Base-by-base conservation (phyloP, 805 yeast genomes). In the Candida takata region DNA sequence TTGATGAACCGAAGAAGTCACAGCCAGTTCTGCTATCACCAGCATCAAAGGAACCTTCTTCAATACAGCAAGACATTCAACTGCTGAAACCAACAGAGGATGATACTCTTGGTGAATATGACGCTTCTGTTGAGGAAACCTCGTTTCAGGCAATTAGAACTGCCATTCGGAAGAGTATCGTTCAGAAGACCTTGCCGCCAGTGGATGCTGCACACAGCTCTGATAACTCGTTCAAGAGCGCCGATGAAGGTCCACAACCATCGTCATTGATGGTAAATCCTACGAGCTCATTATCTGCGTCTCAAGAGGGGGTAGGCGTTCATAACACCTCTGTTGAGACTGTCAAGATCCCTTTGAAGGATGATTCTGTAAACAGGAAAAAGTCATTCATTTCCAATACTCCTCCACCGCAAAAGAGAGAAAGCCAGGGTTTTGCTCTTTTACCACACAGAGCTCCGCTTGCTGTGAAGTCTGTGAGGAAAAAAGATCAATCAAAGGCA, bases 121-220 rank as follows among this genome's bases (percentile, higher is more conserved):
- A 48, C 21, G 45, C 47, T 8, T 47, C 53, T 6, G 35, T 39
- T 10, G 69, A 67, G 29, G 64, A 61, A 35, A 44, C 35, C 11
- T 69, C 74, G 7, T 68, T 69, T 41, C 69, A 66, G 39, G 70
- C 70, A 0, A 69, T 69, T n/a, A 61, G 68, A 40, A 60, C 62
- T 5, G 67, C 71, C 3, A 67, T 69, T 8, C 47, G 72, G 20
- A 69, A 67, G 40, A 67, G 71, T 35, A 60, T 66, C 7, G 65
- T 70, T 0, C 62, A 59, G 21, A 64, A 61, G 29, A 35, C 43
- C 9, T 11, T 12, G 5, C 35, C 29, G 7, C 39, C 34, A 20
- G 44, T 36, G 8, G 46, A 31, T 8, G 18, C 36, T 8, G 14
- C 34, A 17, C 31, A 32, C 5, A 42, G 41, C 11, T 24, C 37